phyloP scores from a whole-genome alignment of 805 yeast genomes.

The Dipodascopsis tothii region DNA sequence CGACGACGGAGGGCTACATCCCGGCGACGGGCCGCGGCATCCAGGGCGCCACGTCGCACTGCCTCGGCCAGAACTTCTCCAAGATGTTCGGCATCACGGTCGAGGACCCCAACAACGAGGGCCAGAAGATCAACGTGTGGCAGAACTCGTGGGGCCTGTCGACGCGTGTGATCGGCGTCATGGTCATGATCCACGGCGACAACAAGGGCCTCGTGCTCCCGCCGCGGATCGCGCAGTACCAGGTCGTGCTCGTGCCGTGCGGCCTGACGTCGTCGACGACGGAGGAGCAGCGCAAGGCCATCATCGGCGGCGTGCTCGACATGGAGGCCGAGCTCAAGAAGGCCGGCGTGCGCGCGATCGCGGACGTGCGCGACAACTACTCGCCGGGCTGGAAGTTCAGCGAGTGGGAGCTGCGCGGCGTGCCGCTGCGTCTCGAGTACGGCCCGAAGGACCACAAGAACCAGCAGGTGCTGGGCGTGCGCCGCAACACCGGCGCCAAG shows the following conservation, averaged over 20 bases:
- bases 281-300: constrained; percentile 61
- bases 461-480: constrained; percentile 74
- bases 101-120: constrained; percentile 74
- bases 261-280: constrained; percentile 86
- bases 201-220: constrained; percentile 97
- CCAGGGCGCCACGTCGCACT: constrained; percentile 98
- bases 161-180: constrained; percentile 97
- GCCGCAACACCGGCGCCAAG: constrained; percentile 86
- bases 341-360: constrained; percentile 64
- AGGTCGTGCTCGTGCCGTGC: constrained; percentile 88
- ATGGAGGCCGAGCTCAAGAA: constrained; percentile 56
- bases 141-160: constrained; percentile 99
- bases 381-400: constrained; percentile 99
- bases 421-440: constrained; percentile 84
- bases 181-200: constrained; percentile 98
- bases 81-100: constrained; percentile 95
- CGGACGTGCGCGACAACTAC: constrained; percentile 89
- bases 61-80: constrained; percentile 95
- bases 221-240: constrained; percentile 90
- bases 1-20: constrained; percentile 93
- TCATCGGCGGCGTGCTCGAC: constrained; percentile 60
- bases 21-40: constrained; percentile 99
- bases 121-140: constrained; percentile 81
- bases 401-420: constrained; percentile 94
- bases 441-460: constrained; percentile 93